Base-by-base conservation (phyloP, 805 yeast species). In the Kodamaea nitidulidarum region DNA sequence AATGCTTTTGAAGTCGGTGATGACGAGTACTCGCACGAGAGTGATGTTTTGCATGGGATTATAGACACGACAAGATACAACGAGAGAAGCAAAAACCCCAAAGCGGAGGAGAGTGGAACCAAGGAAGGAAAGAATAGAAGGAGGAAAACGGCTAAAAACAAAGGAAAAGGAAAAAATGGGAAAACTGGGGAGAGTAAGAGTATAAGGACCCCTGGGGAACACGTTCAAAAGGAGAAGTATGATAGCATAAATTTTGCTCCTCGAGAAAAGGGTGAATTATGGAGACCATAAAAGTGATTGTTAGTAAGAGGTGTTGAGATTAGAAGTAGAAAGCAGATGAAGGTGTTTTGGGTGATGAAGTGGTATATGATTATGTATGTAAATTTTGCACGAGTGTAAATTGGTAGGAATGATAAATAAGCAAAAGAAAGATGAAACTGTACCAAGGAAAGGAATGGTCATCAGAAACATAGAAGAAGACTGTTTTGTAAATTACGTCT, bases 191-290 rank as follows among this genome's bases (percentile, higher is more conserved):
- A 20, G 22, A 20, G 22, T 5, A 20, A 20, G 8, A 20, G 22
- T 8, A 20, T 8, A 20, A 8, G 5, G 7, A 20, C 5, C 8
- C 5, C 5, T 20, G 22, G 22, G 22, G 7, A 20, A 8, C 5
- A 5, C 32, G 56, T 68, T 33, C 60, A 65, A 43, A 63, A 59
- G 43, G 75, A 79, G 40, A 56, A 62, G 15, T 75, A 67, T 46
- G 69, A 70, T 36, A 60, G 65, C 3, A 70, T 75, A 14, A 68
- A 73, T 22, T 81, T 68, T 58, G 85, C 83, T 3, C 75, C 81
- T 32, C 70, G 85, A 59, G 83, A 81, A 4, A 49, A 58, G 4
- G 87, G 87, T 7, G 61, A 74, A 41, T 61, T 80, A 43, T 80
- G 85, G 85, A 63, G 64, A 21, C 81, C n/a, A n/a, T n/a, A n/a